These are phyloP conservation scores for Curvularia lunata DNA, from an alignment of 2,329 filamentous ascomycete genomes.

Conservation along the genomic window DNA sequence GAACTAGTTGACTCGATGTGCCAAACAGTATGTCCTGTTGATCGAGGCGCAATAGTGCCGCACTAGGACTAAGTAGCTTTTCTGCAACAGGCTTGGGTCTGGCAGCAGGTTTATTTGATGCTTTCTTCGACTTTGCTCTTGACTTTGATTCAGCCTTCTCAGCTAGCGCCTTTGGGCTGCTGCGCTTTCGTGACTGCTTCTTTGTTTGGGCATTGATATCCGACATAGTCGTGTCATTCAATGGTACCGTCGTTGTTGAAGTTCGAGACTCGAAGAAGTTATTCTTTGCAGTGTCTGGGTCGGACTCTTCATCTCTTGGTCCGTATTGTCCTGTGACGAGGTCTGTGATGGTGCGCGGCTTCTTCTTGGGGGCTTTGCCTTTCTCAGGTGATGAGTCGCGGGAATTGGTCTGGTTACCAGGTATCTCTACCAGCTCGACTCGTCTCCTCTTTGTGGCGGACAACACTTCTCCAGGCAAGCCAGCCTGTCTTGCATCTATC, in stretches of 20 bases:
- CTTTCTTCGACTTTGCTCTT: slow-evolving; percentile 31
- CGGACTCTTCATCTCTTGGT: slow-evolving; percentile 12
- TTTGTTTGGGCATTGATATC: slow-evolving; percentile 17
- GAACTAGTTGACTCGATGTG: slow-evolving; percentile 50
- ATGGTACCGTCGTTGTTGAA: slow-evolving; percentile 31
- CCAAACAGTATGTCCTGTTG: slow-evolving; percentile 50
- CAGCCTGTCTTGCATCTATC: slow-evolving; percentile 2
- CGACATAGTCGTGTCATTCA: slow-evolving; percentile 30
- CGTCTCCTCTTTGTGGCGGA: slow-evolving; percentile 37
- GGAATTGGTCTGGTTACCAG: slow-evolving; percentile 28
- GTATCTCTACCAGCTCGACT: slow-evolving; percentile 41
- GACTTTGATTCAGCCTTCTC: slow-evolving; percentile 18
- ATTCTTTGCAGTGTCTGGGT: slow-evolving; percentile 17
- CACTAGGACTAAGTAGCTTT: slow-evolving; percentile 48
- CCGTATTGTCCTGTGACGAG: slow-evolving; percentile 47
- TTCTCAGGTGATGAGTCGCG: slow-evolving; percentile 40
- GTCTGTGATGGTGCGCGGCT: slow-evolving; percentile 49
- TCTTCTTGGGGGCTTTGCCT: slow-evolving; percentile 48
- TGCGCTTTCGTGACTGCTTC: slow-evolving; percentile 32
- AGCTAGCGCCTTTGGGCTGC: slow-evolving; percentile 23
- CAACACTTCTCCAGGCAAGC: slow-evolving; percentile 8
- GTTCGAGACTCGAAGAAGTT: slow-evolving; percentile 35
- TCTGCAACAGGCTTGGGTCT: slow-evolving; percentile 38
- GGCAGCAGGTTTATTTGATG: slow-evolving; percentile 32
- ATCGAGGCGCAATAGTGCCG: slow-evolving; percentile 35